These are phyloP conservation scores for Quercus mongolica DNA, from an alignment of 306 rosid species.

Conservation along the genomic window DNA sequence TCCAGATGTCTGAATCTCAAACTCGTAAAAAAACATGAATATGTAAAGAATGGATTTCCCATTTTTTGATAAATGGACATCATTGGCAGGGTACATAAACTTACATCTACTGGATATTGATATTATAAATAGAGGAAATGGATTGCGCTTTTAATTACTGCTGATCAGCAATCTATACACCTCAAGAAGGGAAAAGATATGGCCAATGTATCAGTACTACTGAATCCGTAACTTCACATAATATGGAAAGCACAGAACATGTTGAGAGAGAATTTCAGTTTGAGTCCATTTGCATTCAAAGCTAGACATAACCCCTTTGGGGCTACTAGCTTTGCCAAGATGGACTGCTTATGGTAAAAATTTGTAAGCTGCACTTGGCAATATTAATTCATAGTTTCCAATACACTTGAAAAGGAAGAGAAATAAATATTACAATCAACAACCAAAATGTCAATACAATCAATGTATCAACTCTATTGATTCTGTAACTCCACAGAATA, in stretches of 20 bases:
- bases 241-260: slow-evolving; percentile 18
- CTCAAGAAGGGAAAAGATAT: not conserved
- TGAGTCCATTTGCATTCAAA: slow-evolving; percentile 41
- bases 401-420: not conserved
- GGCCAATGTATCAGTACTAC: slow-evolving; percentile 12
- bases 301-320: slow-evolving; percentile 7
- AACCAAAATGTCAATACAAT: not conserved
- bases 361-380: not conserved
- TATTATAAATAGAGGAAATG: not conserved
- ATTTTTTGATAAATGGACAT: not conserved
- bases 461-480: slow-evolving; percentile 41
- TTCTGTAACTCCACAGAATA: slow-evolving; percentile 34
- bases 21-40: not conserved
- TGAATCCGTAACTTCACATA: slow-evolving; percentile 23
- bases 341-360: slow-evolving; percentile 21
- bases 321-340: slow-evolving; percentile 44
- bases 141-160: not conserved
- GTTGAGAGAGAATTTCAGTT: not conserved
- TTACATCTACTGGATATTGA: not conserved
- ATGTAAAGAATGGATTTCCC: not conserved
- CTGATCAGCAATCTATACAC: not conserved
- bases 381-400: not conserved
- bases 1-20: not conserved
- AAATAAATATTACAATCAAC: not conserved
- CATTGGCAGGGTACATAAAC: not conserved